Conservation (phyloP, 2,329 filamentous ascomycete species). For the Fusarium metavorans region DNA sequence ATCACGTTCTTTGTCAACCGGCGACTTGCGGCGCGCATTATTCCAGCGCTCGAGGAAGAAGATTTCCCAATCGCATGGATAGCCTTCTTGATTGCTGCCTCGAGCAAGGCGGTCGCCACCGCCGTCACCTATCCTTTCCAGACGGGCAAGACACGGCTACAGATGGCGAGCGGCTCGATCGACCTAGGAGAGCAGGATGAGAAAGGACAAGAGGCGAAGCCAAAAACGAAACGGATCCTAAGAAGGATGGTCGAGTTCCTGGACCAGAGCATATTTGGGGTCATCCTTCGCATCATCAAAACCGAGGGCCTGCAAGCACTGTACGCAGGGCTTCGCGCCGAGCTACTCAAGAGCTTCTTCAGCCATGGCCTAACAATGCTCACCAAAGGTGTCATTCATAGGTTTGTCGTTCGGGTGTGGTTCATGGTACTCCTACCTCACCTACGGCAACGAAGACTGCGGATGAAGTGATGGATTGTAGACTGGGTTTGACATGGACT, state of each 20-base stretch:
- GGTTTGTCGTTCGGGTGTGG: conserved; percentile 77
- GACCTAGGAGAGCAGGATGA: conserved; percentile 10
- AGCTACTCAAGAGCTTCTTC: conserved; percentile 86
- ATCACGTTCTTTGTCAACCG: conserved; percentile 89
- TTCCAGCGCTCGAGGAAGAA: conserved; percentile 61
- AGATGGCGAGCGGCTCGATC: conserved; percentile 63
- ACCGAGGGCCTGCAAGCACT: conserved; percentile 76
- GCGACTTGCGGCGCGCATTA: conserved; percentile 70
- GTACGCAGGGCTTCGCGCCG: conserved; percentile 81
- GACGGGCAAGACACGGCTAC: conserved; percentile 83
- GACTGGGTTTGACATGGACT: conserved; percentile 16
- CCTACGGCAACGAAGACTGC: conserved; percentile 40
- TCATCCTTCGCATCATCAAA: conserved; percentile 68
- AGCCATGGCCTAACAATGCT: conserved; percentile 90
- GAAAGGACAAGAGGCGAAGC: not conserved
- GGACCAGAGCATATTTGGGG: conserved; percentile 70
- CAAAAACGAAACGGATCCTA: conserved; percentile 12
- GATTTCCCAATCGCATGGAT: conserved; percentile 54
- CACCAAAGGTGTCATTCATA: conserved; percentile 82
- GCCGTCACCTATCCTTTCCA: conserved; percentile 87
- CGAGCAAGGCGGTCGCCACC: conserved; percentile 83
- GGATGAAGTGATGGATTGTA: conserved; percentile 25
- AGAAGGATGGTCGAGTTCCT: conserved; percentile 38
- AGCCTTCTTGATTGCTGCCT: conserved; percentile 70
- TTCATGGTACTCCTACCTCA: conserved; percentile 59